Conservation (phyloP, 2,329 filamentous ascomycete genomes). For the Pseudocercospora musae region DNA sequence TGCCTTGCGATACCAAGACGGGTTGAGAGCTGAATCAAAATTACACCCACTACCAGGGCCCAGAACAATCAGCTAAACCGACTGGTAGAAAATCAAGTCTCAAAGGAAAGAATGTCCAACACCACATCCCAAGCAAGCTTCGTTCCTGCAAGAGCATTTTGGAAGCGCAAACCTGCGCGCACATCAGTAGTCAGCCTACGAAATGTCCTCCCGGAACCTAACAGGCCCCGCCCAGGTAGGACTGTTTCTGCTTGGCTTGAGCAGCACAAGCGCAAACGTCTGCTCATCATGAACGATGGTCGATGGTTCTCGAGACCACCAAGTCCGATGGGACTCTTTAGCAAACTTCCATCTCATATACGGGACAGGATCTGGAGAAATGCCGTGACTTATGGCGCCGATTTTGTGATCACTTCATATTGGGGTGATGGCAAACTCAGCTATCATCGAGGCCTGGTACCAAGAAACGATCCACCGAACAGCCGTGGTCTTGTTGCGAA, state of each 20-base stretch:
- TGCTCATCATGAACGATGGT: not conserved
- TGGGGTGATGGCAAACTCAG: constrained; percentile 7
- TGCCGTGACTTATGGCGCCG: not conserved
- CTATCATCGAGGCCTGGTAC: not conserved
- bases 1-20: not conserved
- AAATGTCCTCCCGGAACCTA: not conserved
- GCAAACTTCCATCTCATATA: not conserved
- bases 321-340: constrained; percentile 7
- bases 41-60: not conserved
- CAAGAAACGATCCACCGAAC: not conserved
- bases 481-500: not conserved
- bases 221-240: not conserved
- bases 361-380: constrained; percentile 3
- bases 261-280: constrained; percentile 1
- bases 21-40: not conserved
- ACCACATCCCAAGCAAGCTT: not conserved
- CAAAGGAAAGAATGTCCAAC: not conserved
- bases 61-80: not conserved
- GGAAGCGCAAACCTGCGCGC: not conserved
- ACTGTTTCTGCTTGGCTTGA: constrained; percentile 8
- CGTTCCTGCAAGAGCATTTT: not conserved
- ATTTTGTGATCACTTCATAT: constrained; percentile 8
- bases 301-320: constrained; percentile 8
- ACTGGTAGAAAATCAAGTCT: not conserved
- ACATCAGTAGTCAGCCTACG: not conserved